Evolutionary conservation across 1,284 basidiomycete species (phyloP).

Genomic region (Porogramme epimiltina): DNA sequence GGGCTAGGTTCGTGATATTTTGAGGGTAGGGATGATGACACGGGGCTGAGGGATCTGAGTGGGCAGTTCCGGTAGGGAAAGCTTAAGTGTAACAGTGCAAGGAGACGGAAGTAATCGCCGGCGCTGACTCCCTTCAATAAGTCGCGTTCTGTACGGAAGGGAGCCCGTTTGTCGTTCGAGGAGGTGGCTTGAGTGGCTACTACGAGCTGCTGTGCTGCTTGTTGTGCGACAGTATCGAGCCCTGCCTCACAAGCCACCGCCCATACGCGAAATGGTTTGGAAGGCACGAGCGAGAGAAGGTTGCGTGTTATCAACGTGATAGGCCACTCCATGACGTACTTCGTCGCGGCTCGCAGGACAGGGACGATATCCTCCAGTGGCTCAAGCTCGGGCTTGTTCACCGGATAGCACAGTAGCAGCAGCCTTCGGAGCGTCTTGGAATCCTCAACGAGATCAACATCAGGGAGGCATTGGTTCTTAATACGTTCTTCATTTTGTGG

Average conservation of each 20-base stretch:
- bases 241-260: slow-evolving; percentile 11
- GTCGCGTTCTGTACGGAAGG: not conserved
- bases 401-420: slow-evolving; percentile 42
- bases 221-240: slow-evolving; percentile 8
- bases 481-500: not conserved
- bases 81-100: not conserved
- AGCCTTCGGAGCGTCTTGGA: slow-evolving; percentile 34
- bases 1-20: too few species aligned
- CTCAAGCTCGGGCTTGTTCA: slow-evolving; percentile 17
- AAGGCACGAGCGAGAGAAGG: slow-evolving; percentile 1
- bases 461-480: not conserved
- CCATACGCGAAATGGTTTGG: slow-evolving; percentile 11
- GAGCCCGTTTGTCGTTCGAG: not conserved
- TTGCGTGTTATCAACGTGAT: slow-evolving; percentile 1
- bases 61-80: too few species aligned
- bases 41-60: too few species aligned
- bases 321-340: slow-evolving; percentile 22
- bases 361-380: slow-evolving; percentile 9
- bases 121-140: slow-evolving; percentile 11
- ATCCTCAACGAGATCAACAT: slow-evolving; percentile 36
- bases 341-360: slow-evolving; percentile 18
- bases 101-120: slow-evolving; percentile 12
- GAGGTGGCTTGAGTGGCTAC: not conserved
- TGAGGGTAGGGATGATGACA: too few species aligned
- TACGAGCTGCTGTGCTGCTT: not conserved